Evolutionary conservation across 2,329 filamentous ascomycete species (phyloP).

Genomic region (Fusarium sp.): DNA sequence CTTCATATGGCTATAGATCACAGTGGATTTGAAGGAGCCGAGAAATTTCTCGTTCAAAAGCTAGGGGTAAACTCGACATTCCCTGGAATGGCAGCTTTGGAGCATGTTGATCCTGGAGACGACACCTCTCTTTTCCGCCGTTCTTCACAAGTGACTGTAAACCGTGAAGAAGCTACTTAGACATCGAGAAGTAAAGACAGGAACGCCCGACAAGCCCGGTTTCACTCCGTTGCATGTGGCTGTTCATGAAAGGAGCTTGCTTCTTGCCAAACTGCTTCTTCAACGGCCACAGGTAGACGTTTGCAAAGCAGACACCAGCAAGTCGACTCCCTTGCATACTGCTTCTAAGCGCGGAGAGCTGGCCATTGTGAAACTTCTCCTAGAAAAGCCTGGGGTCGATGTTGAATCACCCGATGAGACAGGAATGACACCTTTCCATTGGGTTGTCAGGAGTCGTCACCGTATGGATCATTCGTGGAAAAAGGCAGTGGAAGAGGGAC

Average conservation of each 20-base stretch:
- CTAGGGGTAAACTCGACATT: constrained; percentile 20
- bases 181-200: constrained; percentile 4
- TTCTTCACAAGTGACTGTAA: background rate
- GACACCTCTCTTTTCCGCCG: constrained; percentile 13
- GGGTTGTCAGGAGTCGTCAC: constrained; percentile 8
- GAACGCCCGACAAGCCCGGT: background rate
- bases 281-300: constrained; percentile 7
- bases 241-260: background rate
- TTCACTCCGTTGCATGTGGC: constrained; percentile 3
- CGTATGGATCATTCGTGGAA: background rate
- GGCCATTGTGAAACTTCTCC: constrained; percentile 5
- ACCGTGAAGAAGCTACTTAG: background rate
- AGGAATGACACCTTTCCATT: constrained; percentile 7
- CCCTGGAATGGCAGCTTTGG: background rate
- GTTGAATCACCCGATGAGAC: background rate
- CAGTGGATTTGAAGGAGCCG: constrained; percentile 1
- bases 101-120: background rate
- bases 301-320: background rate
- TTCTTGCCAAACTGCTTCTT: constrained; percentile 6
- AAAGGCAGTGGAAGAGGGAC: background rate
- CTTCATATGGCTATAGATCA: constrained; percentile 26
- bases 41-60: constrained; percentile 16
- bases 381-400: constrained; percentile 1
- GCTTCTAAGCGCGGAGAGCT: background rate
- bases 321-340: background rate